Evolutionary conservation across 1,284 basidiomycete genomes (phyloP).

Genomic region (Sporisorium sorghi): DNA sequence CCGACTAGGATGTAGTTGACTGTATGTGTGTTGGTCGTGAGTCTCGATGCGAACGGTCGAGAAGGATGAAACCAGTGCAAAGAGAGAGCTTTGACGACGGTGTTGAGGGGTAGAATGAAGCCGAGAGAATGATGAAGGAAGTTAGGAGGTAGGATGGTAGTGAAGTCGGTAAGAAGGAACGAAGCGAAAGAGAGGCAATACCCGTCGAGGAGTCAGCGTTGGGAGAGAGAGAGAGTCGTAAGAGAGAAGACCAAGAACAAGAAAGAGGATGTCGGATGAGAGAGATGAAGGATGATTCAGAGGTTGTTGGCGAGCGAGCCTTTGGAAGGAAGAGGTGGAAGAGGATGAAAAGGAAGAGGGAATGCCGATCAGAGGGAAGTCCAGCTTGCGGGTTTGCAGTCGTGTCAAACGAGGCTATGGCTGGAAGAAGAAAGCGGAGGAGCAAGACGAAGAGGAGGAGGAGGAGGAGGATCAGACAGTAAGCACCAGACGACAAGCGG

Average conservation of each 20-base stretch:
- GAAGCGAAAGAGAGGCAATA: conserved; percentile 6
- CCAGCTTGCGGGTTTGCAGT: background rate
- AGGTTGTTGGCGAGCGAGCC: background rate
- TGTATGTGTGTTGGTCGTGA: background rate
- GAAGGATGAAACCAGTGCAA: conserved; percentile 4
- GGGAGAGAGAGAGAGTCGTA: background rate
- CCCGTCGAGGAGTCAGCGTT: conserved; percentile 24
- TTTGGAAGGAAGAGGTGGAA: background rate
- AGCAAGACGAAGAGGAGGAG: background rate
- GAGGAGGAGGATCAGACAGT: conserved; percentile 3
- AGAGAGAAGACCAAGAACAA: conserved; percentile 4
- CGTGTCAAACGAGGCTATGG: background rate
- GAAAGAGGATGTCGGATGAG: background rate
- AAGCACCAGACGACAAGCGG: background rate
- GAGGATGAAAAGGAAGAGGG: conserved; percentile 2
- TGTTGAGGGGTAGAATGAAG: background rate
- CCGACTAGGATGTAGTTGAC: too few relatives aligned
- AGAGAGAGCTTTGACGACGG: conserved; percentile 10
- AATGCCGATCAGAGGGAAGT: conserved; percentile 2
- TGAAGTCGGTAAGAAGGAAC: conserved; percentile 1
- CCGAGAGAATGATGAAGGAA: background rate
- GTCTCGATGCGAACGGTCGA: conserved; percentile 33
- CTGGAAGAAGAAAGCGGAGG: background rate
- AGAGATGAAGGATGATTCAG: background rate
- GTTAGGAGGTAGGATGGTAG: background rate